Base-by-base conservation (phyloP, 2,329 filamentous ascomycete genomes). In the Fusarium sp. region DNA sequence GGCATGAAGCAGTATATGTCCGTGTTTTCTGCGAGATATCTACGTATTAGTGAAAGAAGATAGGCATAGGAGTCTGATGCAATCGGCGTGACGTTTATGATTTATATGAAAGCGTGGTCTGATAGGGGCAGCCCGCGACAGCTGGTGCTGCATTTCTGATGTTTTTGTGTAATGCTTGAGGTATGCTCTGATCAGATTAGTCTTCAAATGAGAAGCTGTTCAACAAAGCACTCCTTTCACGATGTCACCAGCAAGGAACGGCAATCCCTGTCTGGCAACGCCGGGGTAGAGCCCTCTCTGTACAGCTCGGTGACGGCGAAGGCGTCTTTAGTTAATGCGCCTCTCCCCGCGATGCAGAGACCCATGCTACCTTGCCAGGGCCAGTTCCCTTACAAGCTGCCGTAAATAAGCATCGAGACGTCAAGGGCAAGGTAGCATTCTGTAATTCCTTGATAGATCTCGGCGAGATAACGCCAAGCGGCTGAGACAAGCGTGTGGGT, bases 351-450 rank as follows among this genome's bases (percentile, higher is more conserved):
- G 11, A 44, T 44, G 16, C 51, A 54, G 30, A 10, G 39, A 55
- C 31, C 52, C 39, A 55, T 55, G 52, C 28, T 55, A 55, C 39
- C 30, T 31, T 10, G 30, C 41, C 51, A 43, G n/a, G 51, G 28
- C 36, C 12, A 31, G 39, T 8, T 36, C 28, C 16, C 16, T 57
- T 41, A 23, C 43, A 37, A 34, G 31, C 37, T 60, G n/a, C 46
- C 55, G 60, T 58, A 43, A 55, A 70, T 51, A n/a, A 34, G 56
- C 18, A 56, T 48, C 59, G 48, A 62, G 52, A 55, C 31, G 44
- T 41, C 30, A 51, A 60, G 53, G 48, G 47, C 54, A 68, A 53
- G 62, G 47, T 60, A 50, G 30, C 36, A 62, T 37, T 65, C 40
- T 39, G n/a, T 23, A 44, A 15, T 36, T 18, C 55, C 56, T 66